phyloP scores from a whole-genome alignment of 1,284 basidiomycete species.

The Veloboletus limbatus region DNA sequence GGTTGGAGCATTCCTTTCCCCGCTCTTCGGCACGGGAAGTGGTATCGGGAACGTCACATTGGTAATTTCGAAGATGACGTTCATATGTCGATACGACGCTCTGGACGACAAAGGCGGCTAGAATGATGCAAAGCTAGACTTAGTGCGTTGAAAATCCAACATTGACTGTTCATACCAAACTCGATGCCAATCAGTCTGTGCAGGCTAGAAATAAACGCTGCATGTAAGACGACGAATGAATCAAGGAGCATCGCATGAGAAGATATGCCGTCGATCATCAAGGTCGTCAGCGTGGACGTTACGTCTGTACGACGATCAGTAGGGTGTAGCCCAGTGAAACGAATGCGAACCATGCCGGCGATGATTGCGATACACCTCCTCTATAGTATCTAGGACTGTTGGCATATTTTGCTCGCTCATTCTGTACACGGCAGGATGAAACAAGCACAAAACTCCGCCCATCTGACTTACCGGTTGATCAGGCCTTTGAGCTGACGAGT shows the following conservation, averaged over 20 bases:
- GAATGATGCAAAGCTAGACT: background rate
- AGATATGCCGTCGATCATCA: constrained; percentile 83
- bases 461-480: constrained; percentile 68
- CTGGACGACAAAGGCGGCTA: constrained; percentile 80
- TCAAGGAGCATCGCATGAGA: constrained; percentile 84
- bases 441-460: background rate
- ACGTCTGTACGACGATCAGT: constrained; percentile 56
- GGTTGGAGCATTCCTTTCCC: constrained; percentile 87
- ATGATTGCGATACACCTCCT: constrained; percentile 76
- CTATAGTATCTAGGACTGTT: constrained; percentile 74
- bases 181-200: constrained; percentile 88
- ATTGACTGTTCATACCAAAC: constrained; percentile 60
- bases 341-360: constrained; percentile 71
- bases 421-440: constrained; percentile 38
- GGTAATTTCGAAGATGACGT: constrained; percentile 43
- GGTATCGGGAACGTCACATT: constrained; percentile 15
- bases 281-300: constrained; percentile 72
- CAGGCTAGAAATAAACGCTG: constrained; percentile 82
- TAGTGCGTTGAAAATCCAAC: background rate
- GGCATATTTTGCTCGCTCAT: constrained; percentile 91
- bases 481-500: constrained; percentile 83
- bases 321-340: background rate
- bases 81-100: constrained; percentile 67
- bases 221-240: constrained; percentile 89
- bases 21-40: constrained; percentile 30